phyloP scores from a whole-genome alignment of 2,329 filamentous ascomycete species.

The Fusarium sp. region DNA sequence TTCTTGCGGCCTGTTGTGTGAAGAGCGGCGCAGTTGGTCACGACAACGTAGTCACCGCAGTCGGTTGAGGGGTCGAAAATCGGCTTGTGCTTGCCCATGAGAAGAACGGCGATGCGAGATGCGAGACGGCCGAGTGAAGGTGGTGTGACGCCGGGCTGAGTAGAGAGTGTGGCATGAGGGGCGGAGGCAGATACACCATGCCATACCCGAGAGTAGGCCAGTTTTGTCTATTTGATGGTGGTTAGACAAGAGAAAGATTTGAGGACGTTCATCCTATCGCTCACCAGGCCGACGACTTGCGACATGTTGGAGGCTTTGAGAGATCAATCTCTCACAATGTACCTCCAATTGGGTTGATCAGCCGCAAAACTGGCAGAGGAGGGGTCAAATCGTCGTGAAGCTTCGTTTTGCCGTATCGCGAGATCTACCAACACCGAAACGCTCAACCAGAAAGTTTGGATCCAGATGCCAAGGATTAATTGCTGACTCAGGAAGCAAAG shows the following conservation, averaged over 20 bases:
- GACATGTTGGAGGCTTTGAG: constrained; percentile 67
- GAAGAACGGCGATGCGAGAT: constrained; percentile 82
- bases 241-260: constrained; percentile 19
- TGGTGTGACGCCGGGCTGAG: constrained; percentile 64
- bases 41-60: constrained; percentile 98
- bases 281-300: constrained; percentile 79
- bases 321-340: constrained; percentile 31
- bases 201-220: constrained; percentile 97
- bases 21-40: constrained; percentile 86
- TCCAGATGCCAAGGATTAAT: constrained; percentile 34
- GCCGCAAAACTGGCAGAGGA: constrained; percentile 14
- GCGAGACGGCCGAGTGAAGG: constrained; percentile 92
- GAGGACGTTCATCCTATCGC: constrained; percentile 25
- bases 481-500: constrained; percentile 38
- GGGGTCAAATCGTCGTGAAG: constrained; percentile 24
- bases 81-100: constrained; percentile 99
- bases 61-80: constrained; percentile 97
- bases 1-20: constrained; percentile 92
- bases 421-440: constrained; percentile 23
- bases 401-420: constrained; percentile 32
- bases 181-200: constrained; percentile 81
- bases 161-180: constrained; percentile 70
- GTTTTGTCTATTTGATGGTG: constrained; percentile 73
- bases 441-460: constrained; percentile 41
- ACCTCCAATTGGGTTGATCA: constrained; percentile 15